Evolutionary conservation across 2,329 filamentous ascomycete genomes (phyloP), one percentile per base, ranked within the genome.

Genomic region (Pseudogymnoascus sp.): DNA sequence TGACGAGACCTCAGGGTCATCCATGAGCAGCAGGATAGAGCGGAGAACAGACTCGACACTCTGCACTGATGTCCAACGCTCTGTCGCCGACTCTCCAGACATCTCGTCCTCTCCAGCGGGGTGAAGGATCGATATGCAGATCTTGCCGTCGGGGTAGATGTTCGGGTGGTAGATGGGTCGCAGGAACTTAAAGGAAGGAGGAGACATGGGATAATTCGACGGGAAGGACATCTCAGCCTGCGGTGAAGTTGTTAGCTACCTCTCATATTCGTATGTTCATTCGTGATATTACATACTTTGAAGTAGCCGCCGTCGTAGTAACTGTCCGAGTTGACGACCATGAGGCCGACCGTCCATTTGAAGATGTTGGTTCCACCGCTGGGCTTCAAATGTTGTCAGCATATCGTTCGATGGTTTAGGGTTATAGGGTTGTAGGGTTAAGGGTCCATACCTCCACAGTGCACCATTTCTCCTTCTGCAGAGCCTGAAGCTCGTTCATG

Each of bases 71-170:
- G 90, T 92, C 93, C 93, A 99, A 62, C 93, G 89, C 76, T 97
- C 94, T 62, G 87, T 88, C 6, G 94, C 93, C 38, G 83, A 77
- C 75, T 97, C 93, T 64, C 94, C 94, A 0, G 92, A 96, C 80
- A 92, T 93, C 67, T 89, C 85, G 71, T 97, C 93, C 64, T 97
- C 91, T 66, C 94, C 94, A 0, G 94, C 92, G 16, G 85, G 83
- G 75, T 99, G 93, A 9, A 99, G 85, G 70, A 99, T 99, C 50
- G 92, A 97, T 73, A 99, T 97, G 79, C 94, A 97, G 47, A 97
- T 83, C 67, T 87, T 87, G 69, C 93, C 93, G 73, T 97, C 90
- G 5, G 85, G 77, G 77, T 97, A 97, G 70, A 99, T 87, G 74
- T 99, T 99, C 2, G 93, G 93, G 74, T 99, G 93, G 76, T 86